Evolutionary conservation across 768 basidiomycete genomes (phyloP), one percentile per base, ranked within the genome.

Genomic region (Chalciporus chontae): DNA sequence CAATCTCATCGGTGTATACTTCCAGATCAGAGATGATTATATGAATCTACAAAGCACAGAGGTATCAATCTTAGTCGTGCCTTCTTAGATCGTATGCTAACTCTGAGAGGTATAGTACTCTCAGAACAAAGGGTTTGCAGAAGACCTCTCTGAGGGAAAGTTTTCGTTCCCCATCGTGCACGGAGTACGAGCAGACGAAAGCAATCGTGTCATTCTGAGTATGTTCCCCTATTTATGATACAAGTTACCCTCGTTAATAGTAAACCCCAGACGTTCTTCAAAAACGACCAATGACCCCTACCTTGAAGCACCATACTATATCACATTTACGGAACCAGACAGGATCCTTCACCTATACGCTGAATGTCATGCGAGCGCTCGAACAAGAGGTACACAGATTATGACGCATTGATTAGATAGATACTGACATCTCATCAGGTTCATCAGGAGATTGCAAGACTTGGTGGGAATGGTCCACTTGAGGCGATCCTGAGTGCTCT

Each of bases 11-110:
- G 92, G 94, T 3, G 81, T 96, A n/a, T 88, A 84, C 60, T 96
- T 93, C 67, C 95, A 98, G 65, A 94, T 98, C 57, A 73, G 94
- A n/a, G 95, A 98, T 59, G 95, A 97, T 66, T 88, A 94, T 40
- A 92, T 95, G 89, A 97, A 97, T 60, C 71, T 97, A 21, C 85
- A 94, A 61, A 91, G 89, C 42, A 78, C 79, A 15, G 83, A 94
- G 75, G 93, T 92, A 58, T 31, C 29, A 7, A 31, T 9, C 9
- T 31, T 31, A 11, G 8, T 11, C 8, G 5, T 9, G 10, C 29
- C 1, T 31, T 13, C 10, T 11, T 13, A 11, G 10, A 2, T 31
- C 13, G 13, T 31, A 31, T 31, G 13, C 29, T 31, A 31, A 31
- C 29, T 3, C 9, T 13, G 8, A 31, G 10, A 9, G 13, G 10